Percentiles rank a stretch among this genome's conserved stretches.
phyloP scores from a whole-genome alignment of 345 rosid genomes.

The Isatis tinctoria region DNA sequence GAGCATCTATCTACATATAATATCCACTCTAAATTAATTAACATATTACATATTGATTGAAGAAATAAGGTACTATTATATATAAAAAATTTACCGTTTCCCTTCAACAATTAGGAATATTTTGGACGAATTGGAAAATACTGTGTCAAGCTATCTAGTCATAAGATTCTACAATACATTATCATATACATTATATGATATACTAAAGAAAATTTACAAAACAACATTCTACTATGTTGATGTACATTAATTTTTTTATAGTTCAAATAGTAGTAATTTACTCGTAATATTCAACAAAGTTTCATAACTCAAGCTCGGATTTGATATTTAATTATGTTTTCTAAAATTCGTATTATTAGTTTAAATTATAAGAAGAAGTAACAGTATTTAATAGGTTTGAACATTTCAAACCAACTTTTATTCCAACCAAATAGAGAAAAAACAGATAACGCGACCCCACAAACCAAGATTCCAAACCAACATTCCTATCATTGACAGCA shows the following conservation, averaged over 20 bases:
- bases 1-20: background rate
- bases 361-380: background rate
- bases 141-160: background rate
- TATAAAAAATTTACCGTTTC: background rate
- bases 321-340: background rate
- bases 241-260: background rate
- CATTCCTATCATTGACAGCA: slow-evolving; percentile 34
- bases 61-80: background rate
- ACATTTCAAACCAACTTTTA: slow-evolving; percentile 22
- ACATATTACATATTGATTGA: background rate
- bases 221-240: background rate
- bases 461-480: slow-evolving; percentile 31
- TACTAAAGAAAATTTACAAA: background rate
- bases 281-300: background rate
- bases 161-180: background rate
- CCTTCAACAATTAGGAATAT: background rate
- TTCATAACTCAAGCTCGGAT: background rate
- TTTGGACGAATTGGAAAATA: background rate
- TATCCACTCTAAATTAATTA: background rate
- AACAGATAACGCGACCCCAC: slow-evolving; percentile 22
- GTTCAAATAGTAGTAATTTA: background rate
- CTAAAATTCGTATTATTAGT: background rate
- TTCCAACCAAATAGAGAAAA: slow-evolving; percentile 11
- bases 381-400: slow-evolving; percentile 10
- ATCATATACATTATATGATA: background rate